Base-by-base conservation (phyloP, 2,329 filamentous ascomycete species). In the Penicillium paneum region DNA sequence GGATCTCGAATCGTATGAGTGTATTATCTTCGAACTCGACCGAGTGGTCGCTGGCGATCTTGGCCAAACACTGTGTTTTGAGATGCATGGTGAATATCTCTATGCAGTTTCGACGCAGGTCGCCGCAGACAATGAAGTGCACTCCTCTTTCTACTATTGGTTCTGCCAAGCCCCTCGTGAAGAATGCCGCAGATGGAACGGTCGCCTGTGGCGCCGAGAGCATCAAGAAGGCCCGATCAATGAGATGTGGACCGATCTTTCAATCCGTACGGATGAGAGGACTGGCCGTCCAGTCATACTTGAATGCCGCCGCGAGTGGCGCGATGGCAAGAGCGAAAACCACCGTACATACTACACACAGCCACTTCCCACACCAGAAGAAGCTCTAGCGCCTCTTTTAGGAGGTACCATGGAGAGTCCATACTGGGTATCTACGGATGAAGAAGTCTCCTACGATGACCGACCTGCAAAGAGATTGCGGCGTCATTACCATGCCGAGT, bases 201-300 rank as follows among this genome's bases (percentile, higher is more conserved):
- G 78, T 51, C 72, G 75, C 19, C 78, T 86, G 41, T 90, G 85
- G 81, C 79, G 88, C 8, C 81, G 88, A 15, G 79, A 87, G 46
- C 85, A 90, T 61, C 75, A 74, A 28, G 88, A 91, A 67, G 88
- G 88, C 0, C 82, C 86, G 0, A 84, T 91, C 15, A 87, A 91
- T 60, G 85, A 91, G 62, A 81, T 86, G 3, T 92, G 88, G 88
- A 87, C 83, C 0, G 82, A 84, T 54, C 73, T 92, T 3, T 80
- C 80, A 4, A 74, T 91, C 1, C 79, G 83, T 28, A 77, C 76
- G 32, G 83, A 89, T 55, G 84, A 89, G 55, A 63, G 64, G 11
- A 85, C 81, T 0, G 83, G 83, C 1, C 70, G 78, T 13, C 71
- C 88, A 1, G 76, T 81, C 47, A 84, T 90, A 17, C 71, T 89